A percentile compares a stretch with the other conserved stretches of the same genome.
These are phyloP conservation scores for Candida hungchunana DNA, from an alignment of 805 yeast species.

Conservation along the genomic window DNA sequence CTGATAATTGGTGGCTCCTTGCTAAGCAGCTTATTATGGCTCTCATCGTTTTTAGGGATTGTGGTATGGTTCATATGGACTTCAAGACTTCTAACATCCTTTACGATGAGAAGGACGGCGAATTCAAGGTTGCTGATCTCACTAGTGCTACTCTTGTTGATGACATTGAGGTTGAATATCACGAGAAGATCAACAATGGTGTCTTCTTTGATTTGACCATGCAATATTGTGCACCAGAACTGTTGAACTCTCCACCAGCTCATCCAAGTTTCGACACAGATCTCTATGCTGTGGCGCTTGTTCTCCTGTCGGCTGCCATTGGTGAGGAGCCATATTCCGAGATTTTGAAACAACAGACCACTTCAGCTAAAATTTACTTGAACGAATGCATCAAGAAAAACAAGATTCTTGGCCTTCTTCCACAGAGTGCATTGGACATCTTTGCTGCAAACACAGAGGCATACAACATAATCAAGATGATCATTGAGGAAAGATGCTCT, in stretches of 20 bases:
- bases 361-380: constrained; percentile 27
- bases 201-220: constrained; percentile 31
- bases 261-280: constrained; percentile 38
- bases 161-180: constrained; percentile 17
- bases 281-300: constrained; percentile 42
- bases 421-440: constrained; percentile 24
- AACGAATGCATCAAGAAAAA: constrained; percentile 32
- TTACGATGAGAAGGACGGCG: constrained; percentile 19
- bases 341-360: constrained; percentile 6
- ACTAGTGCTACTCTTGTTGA: constrained; percentile 33
- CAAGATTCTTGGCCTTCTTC: constrained; percentile 30
- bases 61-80: constrained; percentile 42
- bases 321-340: constrained; percentile 41
- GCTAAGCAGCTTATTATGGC: constrained; percentile 26
- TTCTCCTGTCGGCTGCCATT: constrained; percentile 40
- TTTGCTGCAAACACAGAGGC: constrained; percentile 21
- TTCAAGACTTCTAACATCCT: constrained; percentile 43
- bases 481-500: constrained; percentile 27
- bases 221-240: constrained; percentile 45
- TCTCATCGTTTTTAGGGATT: constrained; percentile 24
- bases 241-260: constrained; percentile 26
- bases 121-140: constrained; percentile 44
- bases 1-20: constrained; percentile 31
- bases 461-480: constrained; percentile 24
- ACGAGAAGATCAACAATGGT: constrained; percentile 22